Conservation (phyloP, 2,329 filamentous ascomycete genomes). For the Fusarium kyushuense region DNA sequence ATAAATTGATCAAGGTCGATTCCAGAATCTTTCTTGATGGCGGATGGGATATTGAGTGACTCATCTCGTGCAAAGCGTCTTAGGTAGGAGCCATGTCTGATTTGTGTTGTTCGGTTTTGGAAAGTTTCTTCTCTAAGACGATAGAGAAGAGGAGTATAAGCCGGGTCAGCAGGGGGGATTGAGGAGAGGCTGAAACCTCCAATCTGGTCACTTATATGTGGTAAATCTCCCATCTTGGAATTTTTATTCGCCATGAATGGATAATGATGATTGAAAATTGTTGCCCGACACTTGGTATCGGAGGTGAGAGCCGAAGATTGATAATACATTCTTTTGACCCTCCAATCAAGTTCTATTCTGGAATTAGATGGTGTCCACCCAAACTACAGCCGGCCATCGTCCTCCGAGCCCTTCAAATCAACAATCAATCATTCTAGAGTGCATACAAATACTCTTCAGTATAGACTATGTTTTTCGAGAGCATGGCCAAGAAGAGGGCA, state of each 20-base stretch:
- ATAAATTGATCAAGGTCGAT: conserved; percentile 23
- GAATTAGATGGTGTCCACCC: conserved; percentile 10
- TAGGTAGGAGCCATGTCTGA: conserved; percentile 32
- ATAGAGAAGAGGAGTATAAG: conserved; percentile 39
- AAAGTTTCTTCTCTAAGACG: conserved; percentile 37
- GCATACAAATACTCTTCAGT: neutral
- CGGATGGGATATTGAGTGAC: neutral
- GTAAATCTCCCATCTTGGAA: conserved; percentile 10
- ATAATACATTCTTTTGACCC: neutral
- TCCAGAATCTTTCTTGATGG: neutral
- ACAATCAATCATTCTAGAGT: neutral
- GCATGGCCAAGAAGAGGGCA: no score
- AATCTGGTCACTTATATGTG: conserved; percentile 20
- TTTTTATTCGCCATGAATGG: neutral
- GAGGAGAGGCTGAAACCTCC: conserved; percentile 31
- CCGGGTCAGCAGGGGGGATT: conserved; percentile 18
- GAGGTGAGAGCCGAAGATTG: conserved; percentile 4
- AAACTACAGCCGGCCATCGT: neutral
- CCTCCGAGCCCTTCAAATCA: neutral
- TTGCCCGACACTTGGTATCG: neutral
- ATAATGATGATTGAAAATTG: neutral
- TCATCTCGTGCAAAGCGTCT: conserved; percentile 19
- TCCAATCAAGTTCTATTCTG: conserved; percentile 16
- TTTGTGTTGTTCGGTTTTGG: conserved; percentile 25
- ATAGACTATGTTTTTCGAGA: neutral